Evolutionary conservation across 2,329 filamentous ascomycete species (phyloP).

Genomic region (Hypoxylon sp.): DNA sequence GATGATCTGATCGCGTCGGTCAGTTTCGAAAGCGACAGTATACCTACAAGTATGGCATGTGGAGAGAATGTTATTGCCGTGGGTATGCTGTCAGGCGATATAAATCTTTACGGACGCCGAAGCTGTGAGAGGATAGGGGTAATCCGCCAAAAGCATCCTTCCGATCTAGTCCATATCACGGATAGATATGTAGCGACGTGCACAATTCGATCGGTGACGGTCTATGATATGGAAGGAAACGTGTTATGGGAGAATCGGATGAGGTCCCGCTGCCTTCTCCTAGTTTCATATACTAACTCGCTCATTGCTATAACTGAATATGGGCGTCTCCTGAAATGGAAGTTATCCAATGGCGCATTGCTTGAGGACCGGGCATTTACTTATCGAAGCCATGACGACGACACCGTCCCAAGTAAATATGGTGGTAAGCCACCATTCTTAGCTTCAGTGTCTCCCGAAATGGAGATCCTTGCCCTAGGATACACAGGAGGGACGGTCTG

Average conservation of each 20-base stretch:
- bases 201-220: not conserved
- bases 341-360: not conserved
- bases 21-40: not conserved
- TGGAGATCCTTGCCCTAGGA: not conserved
- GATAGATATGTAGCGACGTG: not conserved
- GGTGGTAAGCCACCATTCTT: not conserved
- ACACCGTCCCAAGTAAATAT: not conserved
- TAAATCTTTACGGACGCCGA: constrained; percentile 7
- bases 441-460: constrained; percentile 5
- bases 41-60: constrained; percentile 2
- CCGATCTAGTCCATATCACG: not conserved
- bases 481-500: constrained; percentile 9
- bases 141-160: not conserved
- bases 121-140: not conserved
- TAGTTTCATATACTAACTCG: not conserved
- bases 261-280: not conserved
- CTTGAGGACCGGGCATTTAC: constrained; percentile 3
- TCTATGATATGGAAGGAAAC: not conserved
- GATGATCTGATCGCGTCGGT: constrained; percentile 6
- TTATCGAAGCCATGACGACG: not conserved
- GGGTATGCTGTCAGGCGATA: constrained; percentile 13
- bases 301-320: constrained; percentile 4
- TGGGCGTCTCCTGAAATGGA: constrained; percentile 5
- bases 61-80: constrained; percentile 4
- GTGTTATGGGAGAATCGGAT: constrained; percentile 3